These are phyloP conservation scores for Pilatotrama ljubarskyi DNA, from an alignment of 768 basidiomycete genomes.

Conservation along the genomic window DNA sequence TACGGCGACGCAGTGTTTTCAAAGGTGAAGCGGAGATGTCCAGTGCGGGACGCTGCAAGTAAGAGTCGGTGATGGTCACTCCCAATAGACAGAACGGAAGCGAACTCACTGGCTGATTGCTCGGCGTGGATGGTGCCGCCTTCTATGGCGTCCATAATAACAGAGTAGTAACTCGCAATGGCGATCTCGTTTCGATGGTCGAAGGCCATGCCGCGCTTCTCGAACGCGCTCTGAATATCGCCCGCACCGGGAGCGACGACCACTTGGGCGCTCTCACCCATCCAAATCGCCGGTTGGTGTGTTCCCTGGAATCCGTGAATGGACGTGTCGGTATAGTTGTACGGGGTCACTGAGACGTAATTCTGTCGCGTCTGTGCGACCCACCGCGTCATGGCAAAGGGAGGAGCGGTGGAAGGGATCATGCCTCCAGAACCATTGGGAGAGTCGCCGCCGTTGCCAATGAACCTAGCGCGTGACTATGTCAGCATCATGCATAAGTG, in stretches of 20 bases:
- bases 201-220: constrained; percentile 57
- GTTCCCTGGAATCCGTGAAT: constrained; percentile 77
- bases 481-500: no score
- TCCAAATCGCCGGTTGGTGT: constrained; percentile 87
- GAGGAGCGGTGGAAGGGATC: constrained; percentile 76
- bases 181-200: constrained; percentile 52
- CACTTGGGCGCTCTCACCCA: constrained; percentile 75
- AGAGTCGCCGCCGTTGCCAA: constrained; percentile 71
- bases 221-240: constrained; percentile 52
- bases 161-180: constrained; percentile 55
- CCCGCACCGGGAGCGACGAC: constrained; percentile 60
- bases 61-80: no score
- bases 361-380: constrained; percentile 78
- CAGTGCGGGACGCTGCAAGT: constrained; percentile 68
- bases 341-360: constrained; percentile 72
- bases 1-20: constrained; percentile 47
- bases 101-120: constrained; percentile 58
- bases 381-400: constrained; percentile 87
- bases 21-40: constrained; percentile 74
- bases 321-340: constrained; percentile 57
- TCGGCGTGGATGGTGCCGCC: constrained; percentile 53
- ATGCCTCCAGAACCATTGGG: constrained; percentile 75
- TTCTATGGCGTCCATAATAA: constrained; percentile 50
- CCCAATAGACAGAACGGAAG: no score
- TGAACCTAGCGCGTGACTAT: constrained; percentile 39